Conservation (phyloP, 108 stramenopile species). For the Skeletonema tropicum region DNA sequence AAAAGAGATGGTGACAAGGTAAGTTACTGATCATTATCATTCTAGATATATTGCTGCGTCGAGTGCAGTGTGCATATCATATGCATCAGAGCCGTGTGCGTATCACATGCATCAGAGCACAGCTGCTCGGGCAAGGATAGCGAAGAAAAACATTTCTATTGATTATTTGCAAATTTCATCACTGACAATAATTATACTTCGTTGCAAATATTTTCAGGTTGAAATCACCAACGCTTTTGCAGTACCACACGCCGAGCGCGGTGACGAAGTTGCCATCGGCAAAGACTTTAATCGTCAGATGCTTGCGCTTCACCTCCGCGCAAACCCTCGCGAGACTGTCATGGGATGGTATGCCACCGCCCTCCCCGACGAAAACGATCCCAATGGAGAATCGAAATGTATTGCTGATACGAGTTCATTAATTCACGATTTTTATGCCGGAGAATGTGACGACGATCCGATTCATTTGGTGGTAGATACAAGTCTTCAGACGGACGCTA, state of each 20-base stretch:
- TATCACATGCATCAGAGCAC: not conserved
- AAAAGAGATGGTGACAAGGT: constrained; percentile 67
- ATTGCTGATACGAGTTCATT: constrained; percentile 91
- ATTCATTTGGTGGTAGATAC: constrained; percentile 92
- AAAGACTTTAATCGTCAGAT: constrained; percentile 95
- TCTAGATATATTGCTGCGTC: not conserved
- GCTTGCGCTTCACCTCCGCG: constrained; percentile 75
- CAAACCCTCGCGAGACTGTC: constrained; percentile 89
- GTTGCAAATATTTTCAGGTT: constrained; percentile 42
- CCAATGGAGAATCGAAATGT: constrained; percentile 39
- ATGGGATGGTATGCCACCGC: constrained; percentile 97
- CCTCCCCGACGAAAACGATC: constrained; percentile 46
- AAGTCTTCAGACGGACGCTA: constrained; percentile 61
- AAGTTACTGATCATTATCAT: constrained; percentile 14
- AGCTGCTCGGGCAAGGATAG: not conserved
- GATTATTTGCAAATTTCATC: not conserved
- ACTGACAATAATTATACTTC: not conserved
- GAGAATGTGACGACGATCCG: constrained; percentile 90
- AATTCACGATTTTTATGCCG: constrained; percentile 96
- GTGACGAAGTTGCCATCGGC: constrained; percentile 94
- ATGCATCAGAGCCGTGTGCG: not conserved
- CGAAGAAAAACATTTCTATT: not conserved
- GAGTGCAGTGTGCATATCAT: not conserved
- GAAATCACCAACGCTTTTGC: constrained; percentile 96
- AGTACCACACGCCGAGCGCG: constrained; percentile 92